Evolutionary conservation across 352 stramenopile species (phyloP), one percentile per base, ranked within the genome.

Genomic region (Globisporangium recalcitrans): DNA sequence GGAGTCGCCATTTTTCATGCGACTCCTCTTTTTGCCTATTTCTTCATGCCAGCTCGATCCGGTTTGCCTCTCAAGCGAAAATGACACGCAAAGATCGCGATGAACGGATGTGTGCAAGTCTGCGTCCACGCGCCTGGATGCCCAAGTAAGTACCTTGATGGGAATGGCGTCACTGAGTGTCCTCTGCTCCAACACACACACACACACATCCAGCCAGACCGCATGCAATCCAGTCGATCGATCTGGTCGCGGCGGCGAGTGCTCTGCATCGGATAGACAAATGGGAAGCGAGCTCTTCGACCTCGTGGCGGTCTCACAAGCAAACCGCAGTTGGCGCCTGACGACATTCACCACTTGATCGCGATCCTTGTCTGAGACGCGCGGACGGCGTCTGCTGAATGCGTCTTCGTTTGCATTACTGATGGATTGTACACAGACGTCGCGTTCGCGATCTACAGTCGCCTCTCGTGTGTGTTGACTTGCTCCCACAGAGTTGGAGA

Each of bases 71-170:
- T n/a, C n/a, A n/a, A n/a, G n/a, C n/a, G n/a, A n/a, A n/a, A n/a
- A 31, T 31, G 27, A 31, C 13, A 38, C 34, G 19, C 34, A 40
- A 19, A 40, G 34, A 19, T 49, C 21, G n/a, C n/a, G 6, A 21
- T 26, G 42, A 24, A 6, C 7, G 26, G 42, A 22, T 19, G 5
- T 6, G 42, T 24, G 27, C 26, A 49, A 49, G 42, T n/a, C 22
- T 1, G 42, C 42, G 22, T 49, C 42, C 19, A 11, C 2, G 13
- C 34, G 10, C 34, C 19, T 14, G 16, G 34, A 4, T 40, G 11
- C 3, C 13, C 34, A 40, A 26, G 19, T 27, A 49, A 54, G 48
- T 54, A 36, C 48, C 48, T 55, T 55, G 49, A 40, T 22, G 49
- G 8, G 49, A 16, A 22, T 55, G 49, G 49, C 26, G 26, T 32